phyloP scores from a whole-genome alignment of 2,329 filamentous ascomycete species.

The Neonectria ditissima region DNA sequence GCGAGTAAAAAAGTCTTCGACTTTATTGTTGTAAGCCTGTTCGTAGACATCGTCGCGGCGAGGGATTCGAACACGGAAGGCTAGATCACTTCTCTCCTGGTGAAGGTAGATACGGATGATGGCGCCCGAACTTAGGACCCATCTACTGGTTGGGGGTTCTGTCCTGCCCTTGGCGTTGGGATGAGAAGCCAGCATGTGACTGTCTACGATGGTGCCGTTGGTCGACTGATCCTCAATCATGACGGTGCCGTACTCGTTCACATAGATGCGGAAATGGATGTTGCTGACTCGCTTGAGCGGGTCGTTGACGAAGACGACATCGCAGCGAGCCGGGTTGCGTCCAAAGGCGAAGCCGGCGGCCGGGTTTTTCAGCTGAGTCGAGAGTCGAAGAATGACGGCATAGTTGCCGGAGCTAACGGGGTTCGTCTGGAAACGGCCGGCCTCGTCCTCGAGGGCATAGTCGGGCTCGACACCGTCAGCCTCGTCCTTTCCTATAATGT shows the following conservation, averaged over 20 bases:
- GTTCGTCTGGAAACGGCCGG: slow-evolving; percentile 57
- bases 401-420: slow-evolving; percentile 65
- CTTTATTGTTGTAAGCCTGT: slow-evolving; percentile 74
- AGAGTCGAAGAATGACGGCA: slow-evolving; percentile 85
- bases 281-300: slow-evolving; percentile 85
- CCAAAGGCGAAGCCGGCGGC: slow-evolving; percentile 86
- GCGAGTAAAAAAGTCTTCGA: slow-evolving; percentile 72
- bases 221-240: slow-evolving; percentile 96
- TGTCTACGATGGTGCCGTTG: slow-evolving; percentile 93
- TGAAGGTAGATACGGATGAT: slow-evolving; percentile 77
- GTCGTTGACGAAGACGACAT: slow-evolving; percentile 76
- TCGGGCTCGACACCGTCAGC: slow-evolving; percentile 64
- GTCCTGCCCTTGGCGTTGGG: slow-evolving; percentile 51
- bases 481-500: slow-evolving; percentile 62
- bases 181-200: slow-evolving; percentile 67
- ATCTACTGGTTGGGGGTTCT: slow-evolving; percentile 51
- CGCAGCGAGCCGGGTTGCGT: slow-evolving; percentile 77
- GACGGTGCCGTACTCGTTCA: slow-evolving; percentile 85
- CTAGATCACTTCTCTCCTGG: slow-evolving; percentile 68
- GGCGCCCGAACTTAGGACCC: slow-evolving; percentile 78
- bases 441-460: slow-evolving; percentile 63
- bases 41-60: slow-evolving; percentile 75
- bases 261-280: slow-evolving; percentile 92
- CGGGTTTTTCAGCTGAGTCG: slow-evolving; percentile 76
- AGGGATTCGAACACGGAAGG: slow-evolving; percentile 89